These are phyloP conservation scores for Lignosus rhinocerotis DNA, from an alignment of 1,284 basidiomycete genomes.

Conservation along the genomic window DNA sequence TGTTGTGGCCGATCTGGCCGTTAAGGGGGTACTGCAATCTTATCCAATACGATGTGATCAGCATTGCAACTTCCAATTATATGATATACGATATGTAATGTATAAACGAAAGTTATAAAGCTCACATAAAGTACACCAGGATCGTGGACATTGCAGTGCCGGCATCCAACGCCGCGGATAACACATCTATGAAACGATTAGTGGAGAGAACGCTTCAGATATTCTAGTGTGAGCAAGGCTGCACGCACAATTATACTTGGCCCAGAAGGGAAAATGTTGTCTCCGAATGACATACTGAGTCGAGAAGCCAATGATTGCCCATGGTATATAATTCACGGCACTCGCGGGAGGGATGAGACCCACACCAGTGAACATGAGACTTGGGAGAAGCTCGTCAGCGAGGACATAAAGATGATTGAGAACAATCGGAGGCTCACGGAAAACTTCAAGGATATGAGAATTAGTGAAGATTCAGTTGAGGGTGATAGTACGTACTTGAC, in stretches of 20 bases:
- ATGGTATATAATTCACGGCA: constrained; percentile 44
- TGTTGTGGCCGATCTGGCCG: constrained; percentile 42
- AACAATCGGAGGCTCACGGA: constrained; percentile 21
- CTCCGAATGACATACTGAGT: constrained; percentile 45
- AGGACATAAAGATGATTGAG: not conserved
- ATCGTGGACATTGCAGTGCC: constrained; percentile 47
- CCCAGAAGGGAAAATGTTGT: constrained; percentile 42
- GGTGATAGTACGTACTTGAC: constrained; percentile 36
- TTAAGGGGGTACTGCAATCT: constrained; percentile 46
- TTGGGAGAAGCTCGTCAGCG: constrained; percentile 17
- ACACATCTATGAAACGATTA: constrained; percentile 37
- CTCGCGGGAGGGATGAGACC: constrained; percentile 42
- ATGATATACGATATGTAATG: not conserved
- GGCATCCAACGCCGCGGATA: constrained; percentile 53
- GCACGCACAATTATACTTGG: constrained; percentile 46
- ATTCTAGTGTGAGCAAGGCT: not conserved
- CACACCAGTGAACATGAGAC: constrained; percentile 37
- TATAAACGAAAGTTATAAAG: not conserved
- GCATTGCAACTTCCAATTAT: too few relatives aligned
- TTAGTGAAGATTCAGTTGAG: not conserved
- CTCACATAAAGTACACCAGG: constrained; percentile 48
- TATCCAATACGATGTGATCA: not conserved
- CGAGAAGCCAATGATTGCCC: constrained; percentile 39
- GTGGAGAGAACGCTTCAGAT: not conserved
- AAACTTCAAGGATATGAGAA: constrained; percentile 13